These are phyloP conservation scores for Blastocystis sp. DNA, from an alignment of 352 stramenopile genomes.

Conservation along the genomic window DNA sequence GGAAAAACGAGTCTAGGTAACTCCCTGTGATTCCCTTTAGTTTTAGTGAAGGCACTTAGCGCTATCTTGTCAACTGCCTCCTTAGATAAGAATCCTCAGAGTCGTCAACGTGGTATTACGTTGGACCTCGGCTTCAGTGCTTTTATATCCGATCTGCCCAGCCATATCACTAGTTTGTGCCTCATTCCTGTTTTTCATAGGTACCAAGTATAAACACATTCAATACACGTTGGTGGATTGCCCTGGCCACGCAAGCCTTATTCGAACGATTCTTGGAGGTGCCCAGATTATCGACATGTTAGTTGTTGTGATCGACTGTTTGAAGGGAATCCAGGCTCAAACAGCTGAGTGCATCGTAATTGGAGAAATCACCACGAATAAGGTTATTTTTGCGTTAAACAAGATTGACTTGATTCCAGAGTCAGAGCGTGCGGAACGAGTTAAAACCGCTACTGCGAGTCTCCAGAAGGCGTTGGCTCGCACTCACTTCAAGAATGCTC, in stretches of 20 bases:
- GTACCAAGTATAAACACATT: constrained; percentile 66
- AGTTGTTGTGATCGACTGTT: constrained; percentile 87
- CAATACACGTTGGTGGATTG: constrained; percentile 90
- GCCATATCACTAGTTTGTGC: constrained; percentile 39
- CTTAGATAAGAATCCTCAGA: constrained; percentile 95
- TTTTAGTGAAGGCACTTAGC: constrained; percentile 84
- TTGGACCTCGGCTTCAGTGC: constrained; percentile 94
- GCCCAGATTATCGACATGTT: constrained; percentile 95
- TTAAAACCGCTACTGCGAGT: constrained; percentile 71
- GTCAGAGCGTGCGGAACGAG: constrained; percentile 67
- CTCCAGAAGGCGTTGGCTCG: constrained; percentile 70
- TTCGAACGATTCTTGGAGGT: constrained; percentile 95
- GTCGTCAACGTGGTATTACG: constrained; percentile 88
- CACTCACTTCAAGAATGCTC: constrained; percentile 74
- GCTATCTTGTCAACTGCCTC: constrained; percentile 91
- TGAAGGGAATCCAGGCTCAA: constrained; percentile 94
- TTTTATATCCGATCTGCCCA: constrained; percentile 73
- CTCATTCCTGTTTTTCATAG: constrained; percentile 64
- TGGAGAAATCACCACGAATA: constrained; percentile 77
- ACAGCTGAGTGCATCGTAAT: constrained; percentile 94
- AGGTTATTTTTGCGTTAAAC: constrained; percentile 88
- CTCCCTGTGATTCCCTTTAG: constrained; percentile 22
- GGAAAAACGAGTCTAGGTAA: constrained; percentile 87
- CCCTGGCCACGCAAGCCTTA: constrained; percentile 92
- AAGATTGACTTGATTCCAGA: constrained; percentile 89